phyloP scores from a whole-genome alignment of 2,329 filamentous ascomycete genomes.

The Thyridium curvatum region DNA sequence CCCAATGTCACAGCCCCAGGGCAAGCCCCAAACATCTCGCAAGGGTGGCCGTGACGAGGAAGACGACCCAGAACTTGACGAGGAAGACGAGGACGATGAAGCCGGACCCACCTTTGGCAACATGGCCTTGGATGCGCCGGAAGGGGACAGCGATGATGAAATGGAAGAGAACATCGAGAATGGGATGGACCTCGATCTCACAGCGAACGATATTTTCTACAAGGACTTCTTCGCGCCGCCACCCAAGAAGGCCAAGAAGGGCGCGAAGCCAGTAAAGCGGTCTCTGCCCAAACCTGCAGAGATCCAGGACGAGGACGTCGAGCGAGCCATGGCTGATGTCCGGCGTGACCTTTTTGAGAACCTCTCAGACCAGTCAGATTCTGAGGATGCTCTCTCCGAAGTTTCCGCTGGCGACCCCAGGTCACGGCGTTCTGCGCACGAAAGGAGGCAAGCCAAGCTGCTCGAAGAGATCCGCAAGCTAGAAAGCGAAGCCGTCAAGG shows the following conservation, averaged over 20 bases:
- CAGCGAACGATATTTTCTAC: slow-evolving; percentile 87
- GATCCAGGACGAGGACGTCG: slow-evolving; percentile 60
- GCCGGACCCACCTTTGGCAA: slow-evolving; percentile 80
- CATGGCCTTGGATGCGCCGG: slow-evolving; percentile 65
- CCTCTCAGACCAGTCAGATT: slow-evolving; percentile 53
- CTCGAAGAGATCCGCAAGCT: slow-evolving; percentile 86
- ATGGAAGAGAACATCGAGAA: slow-evolving; percentile 45
- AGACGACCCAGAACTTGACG: slow-evolving; percentile 19
- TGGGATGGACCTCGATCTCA: slow-evolving; percentile 52
- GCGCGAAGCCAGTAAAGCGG: slow-evolving; percentile 31
- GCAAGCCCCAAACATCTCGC: no score
- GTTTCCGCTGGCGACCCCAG: slow-evolving; percentile 63
- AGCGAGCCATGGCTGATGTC: slow-evolving; percentile 77
- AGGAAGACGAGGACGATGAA: slow-evolving; percentile 57
- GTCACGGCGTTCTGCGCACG: slow-evolving; percentile 75
- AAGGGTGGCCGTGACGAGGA: slow-evolving; percentile 8
- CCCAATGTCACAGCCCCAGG: slow-evolving; percentile 42
- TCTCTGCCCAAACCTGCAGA: slow-evolving; percentile 30
- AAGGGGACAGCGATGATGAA: slow-evolving; percentile 63
- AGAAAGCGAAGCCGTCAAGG: slow-evolving; percentile 82
- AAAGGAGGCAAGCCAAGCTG: slow-evolving; percentile 79
- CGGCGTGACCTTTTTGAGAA: slow-evolving; percentile 89
- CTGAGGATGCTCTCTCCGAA: slow-evolving; percentile 56
- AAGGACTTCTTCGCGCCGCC: slow-evolving; percentile 91
- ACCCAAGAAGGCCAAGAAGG: slow-evolving; percentile 60